A percentile compares a stretch with the other conserved stretches of the same genome.
These are phyloP conservation scores for Hemerocallis citrina DNA, from an alignment of 106 monocot genomes.

Conservation along the genomic window DNA sequence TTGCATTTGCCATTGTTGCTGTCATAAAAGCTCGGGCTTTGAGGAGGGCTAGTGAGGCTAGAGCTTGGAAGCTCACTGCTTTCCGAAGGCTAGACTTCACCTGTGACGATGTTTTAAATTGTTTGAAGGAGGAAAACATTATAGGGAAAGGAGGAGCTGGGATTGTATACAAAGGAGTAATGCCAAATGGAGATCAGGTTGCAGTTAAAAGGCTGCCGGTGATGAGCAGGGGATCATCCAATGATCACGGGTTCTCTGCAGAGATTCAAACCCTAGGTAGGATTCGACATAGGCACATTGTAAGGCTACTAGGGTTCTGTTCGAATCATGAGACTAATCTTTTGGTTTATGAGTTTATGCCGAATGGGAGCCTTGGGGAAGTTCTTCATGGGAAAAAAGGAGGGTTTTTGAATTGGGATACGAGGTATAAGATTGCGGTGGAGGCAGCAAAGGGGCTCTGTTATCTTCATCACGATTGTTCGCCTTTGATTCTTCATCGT, in stretches of 20 bases:
- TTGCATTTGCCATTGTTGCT: constrained; percentile 48
- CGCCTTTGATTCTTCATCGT: constrained; percentile 54
- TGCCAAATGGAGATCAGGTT: constrained; percentile 55
- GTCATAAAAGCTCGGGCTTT: constrained; percentile 66
- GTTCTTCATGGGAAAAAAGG: constrained; percentile 67
- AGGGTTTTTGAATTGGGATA: constrained; percentile 53
- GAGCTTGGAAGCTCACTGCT: constrained; percentile 60
- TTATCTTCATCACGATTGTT: constrained; percentile 69
- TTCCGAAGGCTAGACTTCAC: constrained; percentile 64
- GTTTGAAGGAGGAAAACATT: constrained; percentile 57
- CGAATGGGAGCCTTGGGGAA: constrained; percentile 66
- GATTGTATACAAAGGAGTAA: constrained; percentile 52
- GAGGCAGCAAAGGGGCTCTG: constrained; percentile 62
- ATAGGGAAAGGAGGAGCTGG: constrained; percentile 73
- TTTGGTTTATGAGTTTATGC: constrained; percentile 64
- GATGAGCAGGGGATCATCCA: constrained; percentile 42
- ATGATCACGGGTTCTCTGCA: constrained; percentile 59
- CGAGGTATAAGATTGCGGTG: constrained; percentile 49
- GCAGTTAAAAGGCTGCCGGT: constrained; percentile 59
- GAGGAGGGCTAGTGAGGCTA: constrained; percentile 43
- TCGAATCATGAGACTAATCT: constrained; percentile 63
- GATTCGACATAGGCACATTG: constrained; percentile 67
- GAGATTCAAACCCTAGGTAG: constrained; percentile 64
- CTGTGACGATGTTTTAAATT: constrained; percentile 47
- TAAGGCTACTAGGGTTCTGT: constrained; percentile 53